Base-by-base conservation (phyloP, 177 flowering plant species). In the Vitis hybrid region DNA sequence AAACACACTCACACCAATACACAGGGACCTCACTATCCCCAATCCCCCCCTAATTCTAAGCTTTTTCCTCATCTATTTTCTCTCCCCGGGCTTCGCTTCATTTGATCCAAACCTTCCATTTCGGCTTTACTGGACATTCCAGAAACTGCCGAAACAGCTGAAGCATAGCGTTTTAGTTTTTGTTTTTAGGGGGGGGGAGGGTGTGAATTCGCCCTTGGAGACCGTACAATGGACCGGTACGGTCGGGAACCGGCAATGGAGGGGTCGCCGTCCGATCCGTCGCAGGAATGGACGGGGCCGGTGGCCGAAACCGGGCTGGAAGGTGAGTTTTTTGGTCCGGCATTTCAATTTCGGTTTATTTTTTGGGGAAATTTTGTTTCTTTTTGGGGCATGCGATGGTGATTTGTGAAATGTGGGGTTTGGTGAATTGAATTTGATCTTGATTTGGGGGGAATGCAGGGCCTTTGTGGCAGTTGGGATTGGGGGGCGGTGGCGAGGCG, bases 271-370 rank as follows among this genome's bases (percentile, higher is more conserved):
- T 72, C 86, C 70, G 90, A 86, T 85, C 87, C 85, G 74, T 65
- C 76, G 68, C 68, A 79, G 61, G 85, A 80, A 67, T 81, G 86
- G 86, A 49, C 76, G 13, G 69, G 45, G 16, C 66, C 82, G 29
- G 83, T 77, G 3, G 69, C 63, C 2, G 85, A 84, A 63, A 81
- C 86, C 14, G 89, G 86, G n/a, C 80, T 83, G 13, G 86, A 87
- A 81, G 89, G 91, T 79, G 58, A 69, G 72, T 61, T 22, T 15
- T 5, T 0, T 2, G 16, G 18, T n/a, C 53, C 68, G 60, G 69
- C 78, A 80, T 82, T 82, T 76, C 22, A 20, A 33, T 67, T 77
- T 69, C 70, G 68, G 62, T 70, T 58, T 31, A 56, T 49, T 76
- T 20, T 62, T 56, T 62, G 13, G 19, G 13, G 3, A 57, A 49